phyloP scores from a whole-genome alignment of 202 grass and related monocot genomes.

The Schoenoplectus triqueter region DNA sequence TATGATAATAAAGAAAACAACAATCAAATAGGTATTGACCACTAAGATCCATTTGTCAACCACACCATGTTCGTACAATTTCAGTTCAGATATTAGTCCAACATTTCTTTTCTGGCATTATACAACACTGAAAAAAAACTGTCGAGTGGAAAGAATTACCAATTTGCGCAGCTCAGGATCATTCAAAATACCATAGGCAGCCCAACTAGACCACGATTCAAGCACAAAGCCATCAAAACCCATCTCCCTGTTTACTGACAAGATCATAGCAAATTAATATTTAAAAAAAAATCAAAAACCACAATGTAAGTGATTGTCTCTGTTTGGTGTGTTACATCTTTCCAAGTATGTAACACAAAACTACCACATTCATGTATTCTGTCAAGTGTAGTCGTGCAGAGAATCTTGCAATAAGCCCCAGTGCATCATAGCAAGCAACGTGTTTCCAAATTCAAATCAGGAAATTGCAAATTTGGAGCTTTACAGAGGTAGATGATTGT shows the following conservation, averaged over 20 bases:
- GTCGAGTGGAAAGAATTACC: conserved; percentile 42
- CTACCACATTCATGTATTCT: conserved; percentile 17
- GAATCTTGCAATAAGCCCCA: background rate
- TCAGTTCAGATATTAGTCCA: conserved; percentile 20
- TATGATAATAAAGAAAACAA: background rate
- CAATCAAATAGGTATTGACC: background rate
- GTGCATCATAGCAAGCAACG: background rate
- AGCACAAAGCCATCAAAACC: conserved; percentile 92
- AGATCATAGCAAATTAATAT: conserved; percentile 48
- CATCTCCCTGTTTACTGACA: conserved; percentile 76
- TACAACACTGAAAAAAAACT: background rate
- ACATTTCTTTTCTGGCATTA: background rate
- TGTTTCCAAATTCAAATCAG: background rate
- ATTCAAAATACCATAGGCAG: conserved; percentile 78
- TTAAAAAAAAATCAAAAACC: background rate
- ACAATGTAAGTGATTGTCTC: conserved; percentile 22
- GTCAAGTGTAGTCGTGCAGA: background rate
- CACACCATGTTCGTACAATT: background rate
- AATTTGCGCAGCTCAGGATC: conserved; percentile 63
- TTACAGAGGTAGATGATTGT: background rate
- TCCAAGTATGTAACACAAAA: conserved; percentile 26
- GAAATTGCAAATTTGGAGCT: conserved; percentile 10
- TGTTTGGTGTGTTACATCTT: conserved; percentile 16
- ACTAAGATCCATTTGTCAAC: background rate
- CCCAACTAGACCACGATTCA: conserved; percentile 97